These are phyloP conservation scores for Brasilioporus rufonigricans DNA, from an alignment of 768 basidiomycete species.

Conservation along the genomic window DNA sequence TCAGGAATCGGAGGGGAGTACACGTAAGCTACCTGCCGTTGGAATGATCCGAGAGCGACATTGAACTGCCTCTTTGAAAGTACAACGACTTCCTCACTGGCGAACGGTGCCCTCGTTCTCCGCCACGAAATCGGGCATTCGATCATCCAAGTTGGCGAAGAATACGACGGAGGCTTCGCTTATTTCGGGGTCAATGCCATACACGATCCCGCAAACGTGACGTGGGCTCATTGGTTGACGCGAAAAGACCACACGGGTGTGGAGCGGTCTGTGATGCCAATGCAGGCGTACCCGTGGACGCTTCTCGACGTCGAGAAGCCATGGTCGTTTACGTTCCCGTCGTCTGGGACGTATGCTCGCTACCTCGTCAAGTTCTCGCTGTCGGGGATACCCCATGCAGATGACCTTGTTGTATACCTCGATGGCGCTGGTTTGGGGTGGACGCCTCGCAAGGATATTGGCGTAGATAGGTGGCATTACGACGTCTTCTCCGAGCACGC, in stretches of 20 bases:
- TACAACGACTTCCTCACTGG: slow-evolving; percentile 69
- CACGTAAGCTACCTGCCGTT: slow-evolving; percentile 49
- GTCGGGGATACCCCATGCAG: slow-evolving; percentile 58
- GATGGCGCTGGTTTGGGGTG: slow-evolving; percentile 63
- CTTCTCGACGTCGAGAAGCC: slow-evolving; percentile 58
- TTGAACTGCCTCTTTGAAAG: slow-evolving; percentile 36
- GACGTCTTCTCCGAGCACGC: slow-evolving; percentile 45
- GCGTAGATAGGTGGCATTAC: slow-evolving; percentile 76
- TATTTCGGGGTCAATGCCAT: slow-evolving; percentile 72
- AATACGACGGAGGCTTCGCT: slow-evolving; percentile 75
- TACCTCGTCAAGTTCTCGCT: slow-evolving; percentile 69
- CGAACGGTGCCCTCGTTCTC: slow-evolving; percentile 73
- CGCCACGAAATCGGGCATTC: slow-evolving; percentile 82
- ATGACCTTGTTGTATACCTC: slow-evolving; percentile 55
- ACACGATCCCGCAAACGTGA: slow-evolving; percentile 41
- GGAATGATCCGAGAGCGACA: neutral
- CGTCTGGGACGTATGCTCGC: slow-evolving; percentile 61
- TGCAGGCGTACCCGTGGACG: slow-evolving; percentile 77
- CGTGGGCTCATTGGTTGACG: slow-evolving; percentile 75
- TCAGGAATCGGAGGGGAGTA: slow-evolving; percentile 75
- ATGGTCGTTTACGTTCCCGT: slow-evolving; percentile 60
- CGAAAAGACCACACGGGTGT: slow-evolving; percentile 37
- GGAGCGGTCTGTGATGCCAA: slow-evolving; percentile 71
- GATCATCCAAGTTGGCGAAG: slow-evolving; percentile 75
- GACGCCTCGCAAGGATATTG: slow-evolving; percentile 49